Base-by-base conservation (phyloP, 306 rosid species). In the Sindora glabra region DNA sequence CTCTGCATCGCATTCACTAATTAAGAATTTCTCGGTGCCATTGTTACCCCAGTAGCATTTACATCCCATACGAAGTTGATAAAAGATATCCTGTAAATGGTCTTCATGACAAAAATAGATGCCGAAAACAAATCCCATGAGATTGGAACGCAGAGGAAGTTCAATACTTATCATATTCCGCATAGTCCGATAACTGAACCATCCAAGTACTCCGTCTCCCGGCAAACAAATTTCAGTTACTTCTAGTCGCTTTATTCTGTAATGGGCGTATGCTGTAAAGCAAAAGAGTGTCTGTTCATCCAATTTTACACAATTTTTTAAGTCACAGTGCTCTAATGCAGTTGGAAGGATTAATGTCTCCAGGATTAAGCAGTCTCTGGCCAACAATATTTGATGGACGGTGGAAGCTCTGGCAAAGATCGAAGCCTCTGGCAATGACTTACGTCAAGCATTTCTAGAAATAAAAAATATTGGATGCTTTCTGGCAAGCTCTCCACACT, bases 391-490 rank as follows among this genome's bases (percentile, higher is more conserved):
- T 24, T n/a, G 13, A 78, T 9, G 10, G 1, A 3, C 16, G 2
- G 8, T 27, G 80, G 80, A 36, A 79, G 62, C 44, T 56, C 71
- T 9, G 77, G 74, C 3, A 78, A 10, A 50, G 3, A 38, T 1
- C 4, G 21, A 41, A 73, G 76, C 41, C 44, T 55, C 10, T 1
- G 8, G 42, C 79, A 72, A 27, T 3, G 0, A 2, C 1, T 10
- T 6, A 67, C 21, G 22, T 24, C 36, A 5, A 59, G 18, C 10
- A 44, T 21, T 8, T 13, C 15, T 3, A 73, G 5, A 10, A 3
- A 0, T 26, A 16, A 1, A 17, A 73, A 62, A 11, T 66, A 2
- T 48, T 52, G 52, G 8, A 66, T 46, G 41, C 26, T 67, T 19
- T 15, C 2, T 11, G 69, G 78, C 41, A 73, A 45, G 17, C 5